phyloP scores from a whole-genome alignment of 1,284 basidiomycete species.

The Rhodotorula sp. region DNA sequence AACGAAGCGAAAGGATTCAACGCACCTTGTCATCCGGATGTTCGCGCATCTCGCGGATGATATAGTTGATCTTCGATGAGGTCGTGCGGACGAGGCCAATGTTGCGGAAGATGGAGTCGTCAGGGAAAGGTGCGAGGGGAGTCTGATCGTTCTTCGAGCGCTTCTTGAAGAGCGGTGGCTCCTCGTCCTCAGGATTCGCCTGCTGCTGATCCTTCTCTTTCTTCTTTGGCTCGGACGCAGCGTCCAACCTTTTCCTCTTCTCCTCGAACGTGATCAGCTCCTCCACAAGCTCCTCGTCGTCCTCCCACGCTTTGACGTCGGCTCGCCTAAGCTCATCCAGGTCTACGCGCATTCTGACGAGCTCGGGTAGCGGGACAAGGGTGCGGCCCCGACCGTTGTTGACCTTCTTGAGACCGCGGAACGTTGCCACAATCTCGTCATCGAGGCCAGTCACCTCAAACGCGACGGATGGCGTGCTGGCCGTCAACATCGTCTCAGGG shows the following conservation, averaged over 20 bases:
- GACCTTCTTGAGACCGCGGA: constrained; percentile 3
- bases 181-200: constrained; percentile 6
- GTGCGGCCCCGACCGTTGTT: not conserved
- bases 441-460: constrained; percentile 20
- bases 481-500: constrained; percentile 8
- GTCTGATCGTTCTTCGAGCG: constrained; percentile 19
- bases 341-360: constrained; percentile 29
- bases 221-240: not conserved
- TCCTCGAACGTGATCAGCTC: constrained; percentile 37
- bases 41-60: constrained; percentile 23
- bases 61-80: constrained; percentile 33
- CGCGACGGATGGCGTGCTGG: constrained; percentile 1
- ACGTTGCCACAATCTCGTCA: constrained; percentile 15
- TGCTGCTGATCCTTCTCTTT: not conserved
- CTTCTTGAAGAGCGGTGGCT: constrained; percentile 23
- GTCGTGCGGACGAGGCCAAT: constrained; percentile 27
- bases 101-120: constrained; percentile 18
- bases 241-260: constrained; percentile 20
- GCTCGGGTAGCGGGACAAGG: constrained; percentile 20
- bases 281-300: constrained; percentile 39
- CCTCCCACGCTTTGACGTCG: constrained; percentile 28
- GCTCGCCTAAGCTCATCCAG: constrained; percentile 19
- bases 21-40: constrained; percentile 34
- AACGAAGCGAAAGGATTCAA: not conserved
- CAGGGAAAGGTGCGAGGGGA: constrained; percentile 13